Evolutionary conservation across 1,139 yeast genomes (phyloP), one percentile per base, ranked within the genome.

Genomic region (Pichia sorboxylosa): DNA sequence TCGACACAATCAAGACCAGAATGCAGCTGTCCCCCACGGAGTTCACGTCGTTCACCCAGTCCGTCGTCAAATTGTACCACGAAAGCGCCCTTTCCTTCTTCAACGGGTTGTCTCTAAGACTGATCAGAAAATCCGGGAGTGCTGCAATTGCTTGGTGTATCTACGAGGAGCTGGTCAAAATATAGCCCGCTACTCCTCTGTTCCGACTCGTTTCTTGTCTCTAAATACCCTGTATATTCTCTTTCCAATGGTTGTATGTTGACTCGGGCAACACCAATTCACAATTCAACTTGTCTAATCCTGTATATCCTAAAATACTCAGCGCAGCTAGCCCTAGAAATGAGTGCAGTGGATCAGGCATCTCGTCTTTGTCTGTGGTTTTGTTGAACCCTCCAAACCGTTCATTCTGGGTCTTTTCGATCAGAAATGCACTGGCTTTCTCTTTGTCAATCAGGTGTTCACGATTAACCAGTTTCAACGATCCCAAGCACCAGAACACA

Each of bases 111-210:
- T 72, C 87, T 28, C 63, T 90, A 43, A 63, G 98, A 40, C 64
- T 90, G 34, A 66, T 82, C 4, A 66, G 98, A 46, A 90, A 90
- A 55, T 95, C 93, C 0, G 57, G 83, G 37, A 79, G 94, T 54
- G 90, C 97, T 0, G 96, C 95, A 2, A 85, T 90, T 38, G 85
- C 95, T 33, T 90, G 98, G 98, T 83, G 94, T 43, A 78, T 90
- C 20, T 90, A 87, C 52, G 98, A 87, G 55, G 96, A 90, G 52
- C 58, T 84, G 39, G 69, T 84, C 26, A 76, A 73, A 43, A 42
- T 49, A 18, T 49, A n/a, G n/a, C n/a, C n/a, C n/a, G n/a, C n/a
- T n/a, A n/a, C n/a, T n/a, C n/a, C n/a, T n/a, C n/a, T n/a, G n/a
- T n/a, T n/a, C n/a, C n/a, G n/a, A n/a, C n/a, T n/a, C n/a, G n/a